Evolutionary conservation across 441 rosid species (phyloP).

Genomic region (Populus hybrid): DNA sequence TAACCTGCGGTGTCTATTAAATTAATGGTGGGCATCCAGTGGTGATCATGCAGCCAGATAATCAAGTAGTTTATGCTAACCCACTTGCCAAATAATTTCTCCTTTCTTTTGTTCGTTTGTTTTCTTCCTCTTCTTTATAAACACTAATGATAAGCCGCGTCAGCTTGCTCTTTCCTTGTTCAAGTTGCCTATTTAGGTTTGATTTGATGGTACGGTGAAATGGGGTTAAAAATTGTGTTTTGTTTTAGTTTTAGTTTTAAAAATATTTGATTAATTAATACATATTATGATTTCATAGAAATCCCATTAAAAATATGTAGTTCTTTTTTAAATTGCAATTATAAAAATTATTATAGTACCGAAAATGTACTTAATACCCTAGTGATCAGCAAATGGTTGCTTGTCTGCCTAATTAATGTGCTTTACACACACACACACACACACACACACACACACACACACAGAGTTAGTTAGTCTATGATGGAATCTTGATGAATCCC

Average conservation of each 20-base stretch:
- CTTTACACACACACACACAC: too few relatives aligned
- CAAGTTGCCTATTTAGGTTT: background rate
- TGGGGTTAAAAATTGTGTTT: too few relatives aligned
- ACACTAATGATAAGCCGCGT: conserved; percentile 20
- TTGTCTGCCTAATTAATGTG: too few relatives aligned
- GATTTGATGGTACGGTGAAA: too few relatives aligned
- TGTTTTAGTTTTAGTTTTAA: too few relatives aligned
- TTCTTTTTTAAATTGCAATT: too few relatives aligned
- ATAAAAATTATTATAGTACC: background rate
- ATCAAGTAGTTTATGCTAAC: background rate
- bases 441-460: too few relatives aligned
- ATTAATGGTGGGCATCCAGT: conserved; percentile 16
- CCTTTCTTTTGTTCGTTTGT: background rate
- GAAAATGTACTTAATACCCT: background rate
- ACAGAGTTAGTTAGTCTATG: background rate
- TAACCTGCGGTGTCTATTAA: too few relatives aligned
- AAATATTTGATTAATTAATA: too few relatives aligned
- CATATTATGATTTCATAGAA: too few relatives aligned
- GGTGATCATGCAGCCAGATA: conserved; percentile 12
- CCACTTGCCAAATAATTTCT: conserved; percentile 14
- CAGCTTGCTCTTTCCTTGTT: conserved; percentile 1
- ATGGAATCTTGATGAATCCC: background rate
- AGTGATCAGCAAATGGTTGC: too few relatives aligned
- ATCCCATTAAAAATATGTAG: too few relatives aligned
- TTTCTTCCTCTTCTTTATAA: conserved; percentile 15